Evolutionary conservation across 1,284 basidiomycete species (phyloP).

Genomic region (Phylloboletellus chloephorus): DNA sequence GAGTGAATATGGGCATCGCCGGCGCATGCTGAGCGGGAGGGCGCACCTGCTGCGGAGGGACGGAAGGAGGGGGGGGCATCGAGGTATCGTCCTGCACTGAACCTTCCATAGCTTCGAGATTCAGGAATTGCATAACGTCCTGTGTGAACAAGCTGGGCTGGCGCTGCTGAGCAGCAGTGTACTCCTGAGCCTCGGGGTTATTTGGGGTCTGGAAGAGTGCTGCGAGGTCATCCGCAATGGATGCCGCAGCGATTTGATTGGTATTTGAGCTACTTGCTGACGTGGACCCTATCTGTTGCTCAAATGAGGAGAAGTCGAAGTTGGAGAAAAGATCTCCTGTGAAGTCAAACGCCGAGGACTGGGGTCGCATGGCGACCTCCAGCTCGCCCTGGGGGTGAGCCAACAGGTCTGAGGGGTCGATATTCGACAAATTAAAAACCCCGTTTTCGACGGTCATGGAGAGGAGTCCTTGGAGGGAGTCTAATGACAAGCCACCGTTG

Average conservation of each 20-base stretch:
- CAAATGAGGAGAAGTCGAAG: constrained; percentile 10
- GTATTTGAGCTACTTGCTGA: background rate
- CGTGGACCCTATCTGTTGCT: constrained; percentile 4
- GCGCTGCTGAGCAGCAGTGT: constrained; percentile 13
- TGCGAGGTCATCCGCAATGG: constrained; percentile 12
- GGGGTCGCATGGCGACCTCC: constrained; percentile 28
- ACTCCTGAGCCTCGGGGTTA: constrained; percentile 10
- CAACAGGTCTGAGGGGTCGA: constrained; percentile 28
- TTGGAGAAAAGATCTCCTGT: constrained; percentile 10
- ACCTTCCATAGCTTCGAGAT: constrained; percentile 24
- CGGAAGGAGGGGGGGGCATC: constrained; percentile 3
- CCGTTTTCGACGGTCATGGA: constrained; percentile 24
- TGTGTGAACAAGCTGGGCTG: constrained; percentile 24
- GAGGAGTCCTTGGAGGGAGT: constrained; percentile 21
- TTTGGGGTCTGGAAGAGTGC: constrained; percentile 18
- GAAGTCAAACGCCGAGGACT: constrained; percentile 7
- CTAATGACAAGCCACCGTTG: constrained; percentile 5
- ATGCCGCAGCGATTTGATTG: background rate
- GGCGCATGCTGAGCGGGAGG: constrained; percentile 9
- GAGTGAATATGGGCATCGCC: constrained; percentile 25
- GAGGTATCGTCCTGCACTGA: constrained; percentile 6
- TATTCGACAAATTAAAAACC: constrained; percentile 32
- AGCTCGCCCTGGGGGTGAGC: constrained; percentile 33
- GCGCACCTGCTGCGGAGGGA: constrained; percentile 21
- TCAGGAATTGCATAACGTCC: constrained; percentile 28